Percentiles rank a stretch among this genome's conserved stretches.
Evolutionary conservation across 345 rosid genomes (phyloP).

Genomic region (Euphorbia lathyris): DNA sequence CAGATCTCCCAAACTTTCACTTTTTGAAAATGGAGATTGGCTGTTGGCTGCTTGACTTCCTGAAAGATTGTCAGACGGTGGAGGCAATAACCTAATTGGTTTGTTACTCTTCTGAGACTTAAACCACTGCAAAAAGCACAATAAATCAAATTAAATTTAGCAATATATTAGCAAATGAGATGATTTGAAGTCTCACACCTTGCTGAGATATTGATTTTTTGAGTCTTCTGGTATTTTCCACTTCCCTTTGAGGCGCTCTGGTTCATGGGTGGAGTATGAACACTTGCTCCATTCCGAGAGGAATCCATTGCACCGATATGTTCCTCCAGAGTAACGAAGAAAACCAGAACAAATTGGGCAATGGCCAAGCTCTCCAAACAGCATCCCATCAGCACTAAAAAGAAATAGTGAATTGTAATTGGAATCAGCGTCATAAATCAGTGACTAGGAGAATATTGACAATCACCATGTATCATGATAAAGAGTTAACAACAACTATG

Average conservation of each 20-base stretch:
- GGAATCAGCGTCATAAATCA: neutral
- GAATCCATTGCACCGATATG: slow-evolving; percentile 69
- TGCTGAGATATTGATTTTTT: slow-evolving; percentile 52
- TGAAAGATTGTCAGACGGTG: slow-evolving; percentile 35
- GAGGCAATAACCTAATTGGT: slow-evolving; percentile 60
- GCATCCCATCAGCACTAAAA: slow-evolving; percentile 90
- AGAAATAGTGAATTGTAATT: slow-evolving; percentile 21
- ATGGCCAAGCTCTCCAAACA: slow-evolving; percentile 75
- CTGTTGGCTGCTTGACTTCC: slow-evolving; percentile 42
- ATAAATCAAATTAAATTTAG: slow-evolving; percentile 17
- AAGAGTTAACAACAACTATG: neutral
- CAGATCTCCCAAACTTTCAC: slow-evolving; percentile 67
- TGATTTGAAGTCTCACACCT: slow-evolving; percentile 10
- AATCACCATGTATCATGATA: neutral
- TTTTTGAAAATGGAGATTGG: slow-evolving; percentile 43
- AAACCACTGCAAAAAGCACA: slow-evolving; percentile 66
- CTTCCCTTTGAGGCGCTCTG: slow-evolving; percentile 64
- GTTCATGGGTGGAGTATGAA: slow-evolving; percentile 66
- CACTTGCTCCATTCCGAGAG: slow-evolving; percentile 94
- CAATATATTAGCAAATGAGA: slow-evolving; percentile 6
- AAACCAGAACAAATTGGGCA: slow-evolving; percentile 74
- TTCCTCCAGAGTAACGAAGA: slow-evolving; percentile 74
- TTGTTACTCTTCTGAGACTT: slow-evolving; percentile 69
- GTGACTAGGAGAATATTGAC: neutral
- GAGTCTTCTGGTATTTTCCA: slow-evolving; percentile 84